Conservation (phyloP, 2,329 filamentous ascomycete genomes). For the Claviceps sp. region DNA sequence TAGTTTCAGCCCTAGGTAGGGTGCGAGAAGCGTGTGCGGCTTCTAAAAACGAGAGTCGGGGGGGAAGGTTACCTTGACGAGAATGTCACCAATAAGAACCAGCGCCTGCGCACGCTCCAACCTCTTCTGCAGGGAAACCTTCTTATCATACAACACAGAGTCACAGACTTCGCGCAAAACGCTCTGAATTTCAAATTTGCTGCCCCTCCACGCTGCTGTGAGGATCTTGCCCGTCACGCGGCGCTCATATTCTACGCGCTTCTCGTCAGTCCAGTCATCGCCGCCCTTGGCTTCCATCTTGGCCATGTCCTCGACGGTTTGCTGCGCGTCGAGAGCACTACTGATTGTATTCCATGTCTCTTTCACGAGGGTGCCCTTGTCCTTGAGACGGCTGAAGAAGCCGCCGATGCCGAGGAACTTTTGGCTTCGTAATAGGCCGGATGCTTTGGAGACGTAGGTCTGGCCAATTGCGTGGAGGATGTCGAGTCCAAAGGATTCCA, state of each 20-base stretch:
- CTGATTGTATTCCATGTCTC: constrained; percentile 98
- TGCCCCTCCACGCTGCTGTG: constrained; percentile 88
- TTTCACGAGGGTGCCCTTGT: constrained; percentile 93
- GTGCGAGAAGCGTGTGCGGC: too few relatives aligned
- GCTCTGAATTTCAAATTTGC: constrained; percentile 95
- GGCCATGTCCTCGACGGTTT: constrained; percentile 98
- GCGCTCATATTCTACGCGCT: constrained; percentile 88
- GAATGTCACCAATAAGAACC: constrained; percentile 78
- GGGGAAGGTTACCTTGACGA: constrained; percentile 55
- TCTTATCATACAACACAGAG: constrained; percentile 64
- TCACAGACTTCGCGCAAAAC: constrained; percentile 93
- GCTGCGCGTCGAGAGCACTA: constrained; percentile 90
- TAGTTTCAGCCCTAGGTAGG: too few relatives aligned
- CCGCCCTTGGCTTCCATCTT: constrained; percentile 88
- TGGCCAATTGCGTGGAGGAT: constrained; percentile 90
- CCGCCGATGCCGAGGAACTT: constrained; percentile 94
- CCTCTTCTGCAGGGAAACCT: constrained; percentile 69
- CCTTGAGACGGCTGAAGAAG: constrained; percentile 86
- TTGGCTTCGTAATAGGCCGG: constrained; percentile 80
- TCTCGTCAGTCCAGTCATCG: constrained; percentile 97
- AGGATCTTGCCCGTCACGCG: constrained; percentile 96
- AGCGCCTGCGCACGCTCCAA: constrained; percentile 84
- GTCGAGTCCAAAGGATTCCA: constrained; percentile 95
- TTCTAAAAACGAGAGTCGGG: background rate
- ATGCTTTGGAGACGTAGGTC: constrained; percentile 80